Evolutionary conservation across 345 rosid species (phyloP).

Genomic region (Populus ilicifolia): DNA sequence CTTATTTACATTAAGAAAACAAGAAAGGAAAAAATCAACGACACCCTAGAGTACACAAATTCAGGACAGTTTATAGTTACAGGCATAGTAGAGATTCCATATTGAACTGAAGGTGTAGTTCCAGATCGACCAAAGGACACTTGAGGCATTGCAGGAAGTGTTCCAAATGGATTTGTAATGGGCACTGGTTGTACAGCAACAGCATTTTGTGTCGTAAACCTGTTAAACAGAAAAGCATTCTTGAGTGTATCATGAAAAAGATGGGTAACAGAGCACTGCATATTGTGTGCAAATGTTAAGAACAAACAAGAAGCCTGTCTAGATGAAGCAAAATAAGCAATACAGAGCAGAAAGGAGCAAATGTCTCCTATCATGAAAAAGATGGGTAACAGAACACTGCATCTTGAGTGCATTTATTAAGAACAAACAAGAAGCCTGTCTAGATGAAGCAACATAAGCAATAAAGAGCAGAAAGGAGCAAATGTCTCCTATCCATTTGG

Average conservation of each 20-base stretch:
- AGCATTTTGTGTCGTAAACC: conserved; percentile 50
- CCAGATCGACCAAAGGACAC: conserved; percentile 78
- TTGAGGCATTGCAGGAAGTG: conserved; percentile 87
- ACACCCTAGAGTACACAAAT: neutral
- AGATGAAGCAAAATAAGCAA: neutral
- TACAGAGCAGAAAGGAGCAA: neutral
- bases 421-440: neutral
- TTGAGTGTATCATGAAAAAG: neutral
- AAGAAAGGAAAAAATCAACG: neutral
- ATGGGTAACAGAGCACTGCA: neutral
- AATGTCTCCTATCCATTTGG: neutral
- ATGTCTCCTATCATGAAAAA: neutral
- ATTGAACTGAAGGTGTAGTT: conserved; percentile 69
- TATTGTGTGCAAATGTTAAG: neutral
- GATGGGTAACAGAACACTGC: too few species aligned
- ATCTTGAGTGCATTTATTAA: neutral
- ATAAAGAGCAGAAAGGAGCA: neutral
- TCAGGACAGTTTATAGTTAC: conserved; percentile 37
- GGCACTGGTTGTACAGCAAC: conserved; percentile 46
- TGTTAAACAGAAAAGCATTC: conserved; percentile 24
- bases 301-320: neutral
- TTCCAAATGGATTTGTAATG: conserved; percentile 78
- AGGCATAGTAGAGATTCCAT: conserved; percentile 87
- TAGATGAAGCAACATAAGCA: neutral
- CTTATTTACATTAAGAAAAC: neutral